Evolutionary conservation across 306 rosid genomes (phyloP).

Genomic region (Elaeagnus macrophylla): DNA sequence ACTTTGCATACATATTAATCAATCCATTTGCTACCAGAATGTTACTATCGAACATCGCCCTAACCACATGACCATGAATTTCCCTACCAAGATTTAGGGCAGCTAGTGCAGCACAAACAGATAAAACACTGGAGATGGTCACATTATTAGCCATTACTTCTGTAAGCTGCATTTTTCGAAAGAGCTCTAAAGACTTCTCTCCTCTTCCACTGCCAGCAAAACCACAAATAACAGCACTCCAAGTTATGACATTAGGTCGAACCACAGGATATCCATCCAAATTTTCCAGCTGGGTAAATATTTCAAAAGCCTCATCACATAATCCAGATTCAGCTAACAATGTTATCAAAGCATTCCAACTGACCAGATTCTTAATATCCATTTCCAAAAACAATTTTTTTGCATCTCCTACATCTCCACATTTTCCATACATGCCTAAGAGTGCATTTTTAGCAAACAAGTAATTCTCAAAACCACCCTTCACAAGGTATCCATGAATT

Average conservation of each 20-base stretch:
- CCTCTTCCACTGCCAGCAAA: conserved; percentile 45
- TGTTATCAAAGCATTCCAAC: conserved; percentile 82
- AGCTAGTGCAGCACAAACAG: conserved; percentile 64
- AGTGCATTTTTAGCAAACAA: conserved; percentile 64
- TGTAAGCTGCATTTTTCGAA: conserved; percentile 67
- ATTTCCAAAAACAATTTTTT: conserved; percentile 43
- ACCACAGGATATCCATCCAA: conserved; percentile 17
- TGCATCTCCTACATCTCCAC: conserved; percentile 38
- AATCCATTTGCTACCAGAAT: conserved; percentile 71
- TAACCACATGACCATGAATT: conserved; percentile 53
- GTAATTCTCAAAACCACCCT: conserved; percentile 71
- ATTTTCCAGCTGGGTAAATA: conserved; percentile 43
- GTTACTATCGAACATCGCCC: conserved; percentile 44
- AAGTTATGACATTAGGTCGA: conserved; percentile 72
- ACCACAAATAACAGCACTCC: conserved; percentile 68
- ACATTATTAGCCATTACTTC: conserved; percentile 48
- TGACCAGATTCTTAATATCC: conserved; percentile 46
- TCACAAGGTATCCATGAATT: conserved; percentile 55
- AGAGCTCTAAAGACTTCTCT: conserved; percentile 54
- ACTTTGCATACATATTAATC: conserved; percentile 71
- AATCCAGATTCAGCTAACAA: conserved; percentile 64
- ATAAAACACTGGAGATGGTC: conserved; percentile 55
- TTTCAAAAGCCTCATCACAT: conserved; percentile 55
- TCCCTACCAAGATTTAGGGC: conserved; percentile 61
- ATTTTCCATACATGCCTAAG: conserved; percentile 59